Percentiles rank a stretch among this genome's conserved stretches.
These are phyloP conservation scores for Phaeosphaeriaceae sp. DNA, from an alignment of 2,329 filamentous ascomycete genomes.

Conservation along the genomic window DNA sequence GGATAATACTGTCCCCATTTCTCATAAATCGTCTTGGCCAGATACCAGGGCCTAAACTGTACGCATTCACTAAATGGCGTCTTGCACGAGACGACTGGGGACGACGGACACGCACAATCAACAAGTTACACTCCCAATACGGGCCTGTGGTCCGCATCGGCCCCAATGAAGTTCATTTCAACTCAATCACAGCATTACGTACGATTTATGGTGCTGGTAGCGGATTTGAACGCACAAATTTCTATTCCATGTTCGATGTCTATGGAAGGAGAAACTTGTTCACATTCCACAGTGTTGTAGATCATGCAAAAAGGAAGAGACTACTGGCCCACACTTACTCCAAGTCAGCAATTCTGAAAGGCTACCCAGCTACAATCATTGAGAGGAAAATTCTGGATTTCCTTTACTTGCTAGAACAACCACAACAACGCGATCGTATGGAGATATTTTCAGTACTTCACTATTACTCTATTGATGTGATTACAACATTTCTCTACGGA, in stretches of 20 bases:
- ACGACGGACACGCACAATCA: constrained; percentile 51
- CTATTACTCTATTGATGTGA: constrained; percentile 61
- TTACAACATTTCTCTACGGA: constrained; percentile 61
- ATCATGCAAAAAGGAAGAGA: constrained; percentile 60
- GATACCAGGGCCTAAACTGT: constrained; percentile 50
- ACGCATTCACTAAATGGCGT: constrained; percentile 54
- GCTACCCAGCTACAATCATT: constrained; percentile 40
- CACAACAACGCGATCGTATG: constrained; percentile 31
- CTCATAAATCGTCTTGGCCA: constrained; percentile 2
- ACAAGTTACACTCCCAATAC: constrained; percentile 50
- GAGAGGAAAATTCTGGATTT: constrained; percentile 35
- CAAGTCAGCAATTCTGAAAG: constrained; percentile 52
- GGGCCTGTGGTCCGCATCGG: constrained; percentile 18
- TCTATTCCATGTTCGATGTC: constrained; percentile 64
- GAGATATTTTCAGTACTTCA: constrained; percentile 60
- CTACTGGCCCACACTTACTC: constrained; percentile 60
- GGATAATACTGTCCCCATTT: constrained; percentile 2
- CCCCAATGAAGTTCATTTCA: constrained; percentile 28
- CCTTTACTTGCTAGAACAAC: constrained; percentile 49
- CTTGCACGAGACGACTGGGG: constrained; percentile 56
- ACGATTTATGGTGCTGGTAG: constrained; percentile 63
- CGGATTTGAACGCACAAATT: constrained; percentile 57
- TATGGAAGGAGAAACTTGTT: constrained; percentile 61
- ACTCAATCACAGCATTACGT: constrained; percentile 54
- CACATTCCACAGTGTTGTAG: constrained; percentile 53